Base-by-base conservation (phyloP, 805 yeast species). In the Citeromyces matritensis region DNA sequence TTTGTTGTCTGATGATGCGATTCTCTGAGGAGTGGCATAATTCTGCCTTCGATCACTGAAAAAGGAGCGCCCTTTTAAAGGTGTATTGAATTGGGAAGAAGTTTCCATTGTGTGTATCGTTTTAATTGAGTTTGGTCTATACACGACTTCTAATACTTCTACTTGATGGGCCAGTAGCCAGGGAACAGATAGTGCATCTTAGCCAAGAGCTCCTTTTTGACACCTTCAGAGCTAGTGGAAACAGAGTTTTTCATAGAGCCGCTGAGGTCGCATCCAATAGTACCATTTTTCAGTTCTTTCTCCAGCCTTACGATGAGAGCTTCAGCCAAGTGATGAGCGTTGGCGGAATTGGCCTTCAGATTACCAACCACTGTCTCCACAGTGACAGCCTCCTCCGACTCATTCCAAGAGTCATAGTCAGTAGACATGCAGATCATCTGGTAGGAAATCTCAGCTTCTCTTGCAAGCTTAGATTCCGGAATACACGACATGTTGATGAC, bases 341-440 rank as follows among this genome's bases (percentile, higher is more conserved):
- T 88, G 24, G 71, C 77, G 32, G 81, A 65, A 58, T 91, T 91
- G 37, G 94, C 91, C 48, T 71, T 70, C 49, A 88, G 66, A 53
- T 91, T 82, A 34, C 94, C 84, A 31, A 91, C 85, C 27, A 91
- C 95, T 4, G 94, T 80, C 58, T 86, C 96, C n/a, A 91, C 97
- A 6, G 97, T 86, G 30, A 91, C 99, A 3, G 97, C 88, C 48
- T 88, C 96, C 49, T 77, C 97, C 33, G 70, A 73, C 45, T 79
- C 94, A 49, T 85, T 81, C 99, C 99, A 91, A 15, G 98, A 94
- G 51, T 91, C 99, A 57, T 91, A 91, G 55, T 91, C 99, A 3
- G 99, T 91, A 1, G 94, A 78, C 99, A 91, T 91, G 58, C 99
- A 91, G 40, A 91, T 69, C 96, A 91, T 91, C 57, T 88, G 97